phyloP scores from a whole-genome alignment of 1,139 yeast species.

The Hansenula lynferdii region DNA sequence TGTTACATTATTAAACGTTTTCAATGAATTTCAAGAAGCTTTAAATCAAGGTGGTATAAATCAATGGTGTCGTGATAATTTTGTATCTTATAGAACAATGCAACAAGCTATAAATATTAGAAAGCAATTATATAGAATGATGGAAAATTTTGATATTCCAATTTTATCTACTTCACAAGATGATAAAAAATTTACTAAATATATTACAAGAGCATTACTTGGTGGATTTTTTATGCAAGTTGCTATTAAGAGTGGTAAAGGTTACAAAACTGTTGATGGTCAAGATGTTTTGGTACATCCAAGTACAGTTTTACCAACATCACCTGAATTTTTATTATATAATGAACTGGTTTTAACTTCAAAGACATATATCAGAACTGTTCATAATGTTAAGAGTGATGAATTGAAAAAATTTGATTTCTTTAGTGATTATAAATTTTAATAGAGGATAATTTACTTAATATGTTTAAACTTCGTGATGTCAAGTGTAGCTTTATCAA shows the following conservation, averaged over 20 bases:
- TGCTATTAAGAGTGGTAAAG: conserved; percentile 79
- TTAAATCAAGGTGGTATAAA: conserved; percentile 63
- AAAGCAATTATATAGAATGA: conserved; percentile 72
- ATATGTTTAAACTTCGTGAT: too few relatives aligned
- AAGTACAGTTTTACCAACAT: conserved; percentile 79
- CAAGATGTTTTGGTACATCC: conserved; percentile 96
- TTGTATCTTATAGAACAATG: conserved; percentile 76
- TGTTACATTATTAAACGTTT: conserved; percentile 83
- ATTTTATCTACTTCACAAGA: conserved; percentile 68
- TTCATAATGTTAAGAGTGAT: conserved; percentile 90
- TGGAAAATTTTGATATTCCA: conserved; percentile 77
- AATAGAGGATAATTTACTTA: too few relatives aligned
- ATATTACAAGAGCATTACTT: conserved; percentile 79
- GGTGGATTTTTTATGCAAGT: conserved; percentile 99
- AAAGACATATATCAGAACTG: conserved; percentile 91
- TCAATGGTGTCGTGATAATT: conserved; percentile 92
- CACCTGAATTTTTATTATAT: conserved; percentile 90
- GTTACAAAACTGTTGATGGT: conserved; percentile 86
- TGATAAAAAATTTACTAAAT: conserved; percentile 61
- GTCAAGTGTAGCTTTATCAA: too few relatives aligned
- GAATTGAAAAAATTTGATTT: conserved; percentile 39
- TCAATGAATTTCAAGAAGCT: conserved; percentile 67
- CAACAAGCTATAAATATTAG: conserved; percentile 83
- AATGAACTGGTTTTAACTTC: conserved; percentile 93
- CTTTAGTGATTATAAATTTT: conserved; percentile 25